Conservation (phyloP, 2,329 filamentous ascomycete species). For the Chrysoporthe deuterocubensis region DNA sequence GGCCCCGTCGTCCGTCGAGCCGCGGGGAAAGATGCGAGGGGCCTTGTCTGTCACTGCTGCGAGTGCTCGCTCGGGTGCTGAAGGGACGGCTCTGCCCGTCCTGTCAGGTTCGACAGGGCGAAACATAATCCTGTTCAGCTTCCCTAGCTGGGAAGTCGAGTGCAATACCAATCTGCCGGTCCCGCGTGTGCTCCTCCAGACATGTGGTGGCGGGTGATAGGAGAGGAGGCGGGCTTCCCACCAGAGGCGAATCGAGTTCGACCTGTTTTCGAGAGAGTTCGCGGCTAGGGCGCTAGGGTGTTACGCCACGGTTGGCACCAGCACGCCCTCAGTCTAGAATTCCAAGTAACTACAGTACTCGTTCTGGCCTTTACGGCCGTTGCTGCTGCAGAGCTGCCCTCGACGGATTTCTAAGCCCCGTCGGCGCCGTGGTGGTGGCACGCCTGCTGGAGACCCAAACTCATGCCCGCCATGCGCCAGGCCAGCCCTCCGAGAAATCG, state of each 20-base stretch:
- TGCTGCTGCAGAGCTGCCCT: neutral
- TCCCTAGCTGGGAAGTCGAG: too few species aligned
- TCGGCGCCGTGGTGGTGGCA: too few species aligned
- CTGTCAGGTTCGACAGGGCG: too few species aligned
- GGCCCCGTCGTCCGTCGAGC: too few species aligned
- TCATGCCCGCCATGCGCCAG: too few species aligned
- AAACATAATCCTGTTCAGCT: too few species aligned
- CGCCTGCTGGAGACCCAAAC: too few species aligned
- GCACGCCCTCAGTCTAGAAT: neutral
- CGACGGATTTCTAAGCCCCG: conserved; percentile 2
- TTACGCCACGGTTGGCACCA: neutral
- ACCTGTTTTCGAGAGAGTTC: neutral
- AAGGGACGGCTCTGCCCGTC: too few species aligned
- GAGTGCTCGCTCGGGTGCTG: too few species aligned
- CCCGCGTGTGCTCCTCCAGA: neutral
- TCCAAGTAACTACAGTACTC: neutral
- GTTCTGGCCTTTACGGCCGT: neutral
- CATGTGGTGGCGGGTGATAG: conserved; percentile 6
- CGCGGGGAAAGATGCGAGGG: too few species aligned
- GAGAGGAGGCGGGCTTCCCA: neutral
- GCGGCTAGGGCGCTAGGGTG: conserved; percentile 4
- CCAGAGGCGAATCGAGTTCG: neutral
- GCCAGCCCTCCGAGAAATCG: neutral
- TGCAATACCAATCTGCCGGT: too few species aligned
- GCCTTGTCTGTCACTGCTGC: too few species aligned